Evolutionary conservation across 192 early-diverging fungal species (phyloP).

Genomic region (Dissophora globulifera): DNA sequence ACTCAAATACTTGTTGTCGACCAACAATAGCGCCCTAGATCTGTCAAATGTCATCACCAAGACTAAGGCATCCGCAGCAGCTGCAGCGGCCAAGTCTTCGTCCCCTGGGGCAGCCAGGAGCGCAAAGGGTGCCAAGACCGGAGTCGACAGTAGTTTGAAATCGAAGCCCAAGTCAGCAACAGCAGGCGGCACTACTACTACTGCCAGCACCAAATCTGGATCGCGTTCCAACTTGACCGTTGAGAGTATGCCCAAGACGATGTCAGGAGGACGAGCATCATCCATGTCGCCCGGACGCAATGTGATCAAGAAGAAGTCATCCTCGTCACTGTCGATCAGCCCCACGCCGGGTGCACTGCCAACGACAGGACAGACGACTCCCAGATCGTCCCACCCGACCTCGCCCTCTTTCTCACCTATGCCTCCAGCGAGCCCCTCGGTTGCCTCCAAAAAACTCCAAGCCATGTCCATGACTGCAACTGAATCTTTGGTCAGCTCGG

Average conservation of each 20-base stretch:
- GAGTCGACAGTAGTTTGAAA: background rate
- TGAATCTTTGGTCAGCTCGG: background rate
- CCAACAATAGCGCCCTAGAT: background rate
- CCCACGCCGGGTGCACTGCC: too few relatives aligned
- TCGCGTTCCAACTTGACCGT: too few relatives aligned
- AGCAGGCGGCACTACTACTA: background rate
- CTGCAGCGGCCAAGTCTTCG: background rate
- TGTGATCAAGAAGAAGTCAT: too few relatives aligned
- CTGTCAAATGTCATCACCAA: conserved; percentile 7
- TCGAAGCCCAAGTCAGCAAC: background rate
- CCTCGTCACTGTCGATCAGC: background rate
- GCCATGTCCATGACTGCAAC: background rate
- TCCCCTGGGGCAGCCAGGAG: background rate
- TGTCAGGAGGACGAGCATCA: background rate
- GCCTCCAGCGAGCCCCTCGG: conserved; percentile 1
- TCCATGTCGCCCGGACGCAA: background rate
- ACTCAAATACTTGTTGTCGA: background rate
- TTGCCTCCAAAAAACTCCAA: conserved; percentile 8
- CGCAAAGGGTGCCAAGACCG: background rate
- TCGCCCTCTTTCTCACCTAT: background rate
- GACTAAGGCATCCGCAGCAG: background rate
- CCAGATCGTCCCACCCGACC: background rate
- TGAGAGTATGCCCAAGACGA: too few relatives aligned
- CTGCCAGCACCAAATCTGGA: background rate
- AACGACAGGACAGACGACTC: conserved; percentile 8